Evolutionary conservation across 2,329 filamentous ascomycete species (phyloP).

Genomic region (Endothia cerciana): DNA sequence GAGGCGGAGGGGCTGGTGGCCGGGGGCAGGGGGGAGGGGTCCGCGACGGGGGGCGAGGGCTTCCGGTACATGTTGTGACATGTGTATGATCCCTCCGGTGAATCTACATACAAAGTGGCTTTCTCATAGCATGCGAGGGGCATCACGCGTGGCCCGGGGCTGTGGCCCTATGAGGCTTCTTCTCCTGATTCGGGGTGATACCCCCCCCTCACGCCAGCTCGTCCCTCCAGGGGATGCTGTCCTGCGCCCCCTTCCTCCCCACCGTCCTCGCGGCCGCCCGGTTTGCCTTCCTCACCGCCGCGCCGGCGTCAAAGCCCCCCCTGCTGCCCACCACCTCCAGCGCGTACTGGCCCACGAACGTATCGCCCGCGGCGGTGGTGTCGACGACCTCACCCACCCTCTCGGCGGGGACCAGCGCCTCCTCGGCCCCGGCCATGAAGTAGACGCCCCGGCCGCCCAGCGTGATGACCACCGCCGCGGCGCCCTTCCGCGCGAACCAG

Average conservation of each 20-base stretch:
- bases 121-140: neutral
- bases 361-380: slow-evolving; percentile 93
- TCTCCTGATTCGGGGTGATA: neutral
- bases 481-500: slow-evolving; percentile 70
- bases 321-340: slow-evolving; percentile 64
- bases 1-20: slow-evolving; percentile 46
- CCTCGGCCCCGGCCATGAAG: slow-evolving; percentile 50
- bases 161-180: neutral
- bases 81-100: neutral
- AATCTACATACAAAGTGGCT: neutral
- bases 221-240: slow-evolving; percentile 68
- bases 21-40: slow-evolving; percentile 34
- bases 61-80: slow-evolving; percentile 54
- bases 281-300: slow-evolving; percentile 64
- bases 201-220: slow-evolving; percentile 39
- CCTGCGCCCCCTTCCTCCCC: slow-evolving; percentile 66
- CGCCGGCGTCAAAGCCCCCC: slow-evolving; percentile 55
- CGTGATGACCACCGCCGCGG: slow-evolving; percentile 80
- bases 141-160: neutral
- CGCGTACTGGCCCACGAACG: slow-evolving; percentile 88
- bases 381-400: slow-evolving; percentile 77
- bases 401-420: slow-evolving; percentile 62
- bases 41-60: slow-evolving; percentile 31
- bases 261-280: slow-evolving; percentile 68
- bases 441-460: slow-evolving; percentile 81